Conservation (phyloP, 2,329 filamentous ascomycete genomes). For the Diaporthe longicolla region DNA sequence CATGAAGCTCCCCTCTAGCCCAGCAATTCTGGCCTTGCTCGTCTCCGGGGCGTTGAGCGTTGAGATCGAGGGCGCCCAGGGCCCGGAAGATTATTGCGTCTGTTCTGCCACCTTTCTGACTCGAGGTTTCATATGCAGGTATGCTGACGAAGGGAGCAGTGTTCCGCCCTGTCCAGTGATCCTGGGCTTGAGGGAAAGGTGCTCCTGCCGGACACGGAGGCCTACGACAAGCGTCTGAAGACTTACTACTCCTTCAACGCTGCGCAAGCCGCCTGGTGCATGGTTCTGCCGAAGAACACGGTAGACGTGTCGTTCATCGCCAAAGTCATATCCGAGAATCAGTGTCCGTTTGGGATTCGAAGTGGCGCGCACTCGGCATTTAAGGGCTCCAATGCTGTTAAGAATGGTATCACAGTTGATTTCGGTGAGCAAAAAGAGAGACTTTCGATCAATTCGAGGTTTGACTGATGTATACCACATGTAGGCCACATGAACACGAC, state of each 20-base stretch:
- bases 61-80: neutral
- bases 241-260: constrained; percentile 56
- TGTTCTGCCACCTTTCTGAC: neutral
- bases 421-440: constrained; percentile 45
- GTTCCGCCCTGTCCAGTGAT: constrained; percentile 46
- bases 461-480: neutral
- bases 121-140: neutral
- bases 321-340: constrained; percentile 49
- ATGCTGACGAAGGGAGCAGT: constrained; percentile 45
- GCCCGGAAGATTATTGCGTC: neutral
- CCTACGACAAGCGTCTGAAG: constrained; percentile 50
- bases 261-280: constrained; percentile 54
- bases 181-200: constrained; percentile 49
- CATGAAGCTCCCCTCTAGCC: neutral
- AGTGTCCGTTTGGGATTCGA: constrained; percentile 55
- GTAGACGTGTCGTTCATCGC: constrained; percentile 54
- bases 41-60: neutral
- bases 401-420: constrained; percentile 53
- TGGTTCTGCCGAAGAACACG: constrained; percentile 51
- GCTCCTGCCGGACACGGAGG: constrained; percentile 47
- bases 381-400: constrained; percentile 50
- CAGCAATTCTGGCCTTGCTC: neutral
- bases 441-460: neutral
- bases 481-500: constrained; percentile 47
- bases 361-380: constrained; percentile 55